A percentile compares a stretch with the other conserved stretches of the same genome.
Evolutionary conservation across 257 asterid genomes (phyloP).

Genomic region (Sherardia arvensis): DNA sequence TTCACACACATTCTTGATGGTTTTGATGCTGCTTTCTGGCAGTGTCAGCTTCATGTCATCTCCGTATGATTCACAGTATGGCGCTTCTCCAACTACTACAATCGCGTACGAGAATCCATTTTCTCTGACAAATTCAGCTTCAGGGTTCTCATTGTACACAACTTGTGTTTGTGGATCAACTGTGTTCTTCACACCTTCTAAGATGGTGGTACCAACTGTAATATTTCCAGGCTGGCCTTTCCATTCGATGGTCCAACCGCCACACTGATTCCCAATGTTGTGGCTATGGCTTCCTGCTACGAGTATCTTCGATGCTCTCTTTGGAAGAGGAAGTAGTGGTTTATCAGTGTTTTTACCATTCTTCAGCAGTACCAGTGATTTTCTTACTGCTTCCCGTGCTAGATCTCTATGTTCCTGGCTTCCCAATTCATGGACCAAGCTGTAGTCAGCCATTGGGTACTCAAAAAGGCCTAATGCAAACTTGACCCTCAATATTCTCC

Average conservation of each 20-base stretch:
- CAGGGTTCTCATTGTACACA: slow-evolving; percentile 7
- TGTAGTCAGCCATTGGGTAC: slow-evolving; percentile 7
- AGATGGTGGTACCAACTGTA: slow-evolving; percentile 4
- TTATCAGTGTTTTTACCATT: not conserved
- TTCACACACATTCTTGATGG: slow-evolving; percentile 20
- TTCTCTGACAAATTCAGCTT: not conserved
- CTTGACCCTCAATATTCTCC: slow-evolving; percentile 26
- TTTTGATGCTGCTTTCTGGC: not conserved
- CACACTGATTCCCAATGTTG: slow-evolving; percentile 7
- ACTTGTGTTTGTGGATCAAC: slow-evolving; percentile 4
- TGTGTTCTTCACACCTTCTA: slow-evolving; percentile 1
- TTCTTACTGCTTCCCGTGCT: slow-evolving; percentile 4
- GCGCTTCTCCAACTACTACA: slow-evolving; percentile 7
- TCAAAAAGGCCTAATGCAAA: slow-evolving; percentile 8
- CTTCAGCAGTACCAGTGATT: slow-evolving; percentile 6
- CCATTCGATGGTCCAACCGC: slow-evolving; percentile 10
- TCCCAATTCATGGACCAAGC: slow-evolving; percentile 5
- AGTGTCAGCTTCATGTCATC: slow-evolving; percentile 4
- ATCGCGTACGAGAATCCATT: slow-evolving; percentile 2
- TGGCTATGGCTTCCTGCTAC: slow-evolving; percentile 5
- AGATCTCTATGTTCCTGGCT: slow-evolving; percentile 2
- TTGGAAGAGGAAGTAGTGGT: slow-evolving; percentile 5
- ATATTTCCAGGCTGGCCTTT: slow-evolving; percentile 3
- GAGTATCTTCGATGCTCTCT: not conserved
- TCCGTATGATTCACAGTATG: slow-evolving; percentile 4